Base-by-base conservation (phyloP, 176 grass and related monocot genomes). In the Poa annua region DNA sequence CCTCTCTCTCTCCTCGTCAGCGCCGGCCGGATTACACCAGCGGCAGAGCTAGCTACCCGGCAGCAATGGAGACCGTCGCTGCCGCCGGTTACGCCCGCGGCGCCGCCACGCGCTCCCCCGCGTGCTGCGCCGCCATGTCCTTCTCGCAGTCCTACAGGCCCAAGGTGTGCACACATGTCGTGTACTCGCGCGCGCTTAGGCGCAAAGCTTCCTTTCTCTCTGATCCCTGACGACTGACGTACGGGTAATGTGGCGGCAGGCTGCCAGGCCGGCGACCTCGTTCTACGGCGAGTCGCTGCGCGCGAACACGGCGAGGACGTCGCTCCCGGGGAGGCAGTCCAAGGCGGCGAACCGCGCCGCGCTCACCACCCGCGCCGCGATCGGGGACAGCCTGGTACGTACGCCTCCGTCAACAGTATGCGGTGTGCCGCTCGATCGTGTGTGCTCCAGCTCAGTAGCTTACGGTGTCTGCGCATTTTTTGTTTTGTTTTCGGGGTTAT, bases 361-460 rank as follows among this genome's bases (percentile, higher is more conserved):
- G 32, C 83, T 99, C 64, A 77, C 1, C 77, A 24, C 85, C 78
- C 94, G 92, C 53, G 96, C 93, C 75, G 96, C 93, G 87, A 89
- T 99, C 60, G 96, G 96, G 2, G 93, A 99, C 59, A 96, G 87
- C 75, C 76, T 99, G 91, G 91, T 97, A 65, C 48, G 44, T 61
- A n/a, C 29, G 29, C 2, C 25, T 25, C 3, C 33, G 44, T 50
- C 48, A 6, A 1, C 50, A 48, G 12, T 48, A 5, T 10, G 19
- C 7, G 19, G 3, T 5, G n/a, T 44, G 66, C 6, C 4, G 3
- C 14, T 20, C 6, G 2, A 2, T 36, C 38, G 38, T 41, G 38
- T 41, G 38, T 39, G 6, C 38, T 8, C 38, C 3, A 52, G 17
- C 66, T 76, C 5, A n/a, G n/a, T n/a, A n/a, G n/a, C n/a, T n/a